phyloP scores from a whole-genome alignment of 1,139 yeast species.

The Chernovozyma aurita region DNA sequence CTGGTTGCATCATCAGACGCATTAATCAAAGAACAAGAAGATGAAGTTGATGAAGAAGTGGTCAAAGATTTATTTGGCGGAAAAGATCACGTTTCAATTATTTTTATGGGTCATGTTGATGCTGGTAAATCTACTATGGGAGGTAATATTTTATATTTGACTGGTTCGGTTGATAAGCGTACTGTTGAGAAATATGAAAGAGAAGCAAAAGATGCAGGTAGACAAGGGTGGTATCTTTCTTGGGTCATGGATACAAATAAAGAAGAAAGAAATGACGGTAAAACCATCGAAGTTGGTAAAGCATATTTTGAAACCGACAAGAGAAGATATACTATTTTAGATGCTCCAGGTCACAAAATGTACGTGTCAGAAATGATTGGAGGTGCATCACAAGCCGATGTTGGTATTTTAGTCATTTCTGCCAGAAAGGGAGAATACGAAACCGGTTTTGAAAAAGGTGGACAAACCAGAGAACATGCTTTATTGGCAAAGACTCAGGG shows the following conservation, averaged over 20 bases:
- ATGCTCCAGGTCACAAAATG: constrained; percentile 99
- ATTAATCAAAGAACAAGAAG: constrained; percentile 71
- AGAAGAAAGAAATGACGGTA: constrained; percentile 98
- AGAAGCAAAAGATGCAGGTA: constrained; percentile 98
- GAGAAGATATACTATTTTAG: constrained; percentile 95
- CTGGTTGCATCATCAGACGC: constrained; percentile 39
- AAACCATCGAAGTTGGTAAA: constrained; percentile 97
- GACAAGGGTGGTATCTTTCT: constrained; percentile 98
- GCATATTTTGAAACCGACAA: constrained; percentile 96
- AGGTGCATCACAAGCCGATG: constrained; percentile 99
- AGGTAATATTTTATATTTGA: constrained; percentile 86
- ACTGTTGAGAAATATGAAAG: constrained; percentile 98
- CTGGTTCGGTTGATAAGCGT: constrained; percentile 98
- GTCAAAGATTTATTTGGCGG: constrained; percentile 93
- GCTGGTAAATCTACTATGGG: constrained; percentile 99
- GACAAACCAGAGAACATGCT: constrained; percentile 99
- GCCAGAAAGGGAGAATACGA: constrained; percentile 99
- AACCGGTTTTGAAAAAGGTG: constrained; percentile 98
- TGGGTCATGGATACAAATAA: constrained; percentile 99
- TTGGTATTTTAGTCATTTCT: constrained; percentile 92
- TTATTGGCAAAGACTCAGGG: constrained; percentile 97
- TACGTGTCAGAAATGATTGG: constrained; percentile 99
- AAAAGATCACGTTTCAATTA: constrained; percentile 92
- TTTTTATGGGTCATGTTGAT: constrained; percentile 99
- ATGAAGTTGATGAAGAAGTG: constrained; percentile 80